Evolutionary conservation across 2,329 filamentous ascomycete species (phyloP).

Genomic region (Botrytis paeoniae): DNA sequence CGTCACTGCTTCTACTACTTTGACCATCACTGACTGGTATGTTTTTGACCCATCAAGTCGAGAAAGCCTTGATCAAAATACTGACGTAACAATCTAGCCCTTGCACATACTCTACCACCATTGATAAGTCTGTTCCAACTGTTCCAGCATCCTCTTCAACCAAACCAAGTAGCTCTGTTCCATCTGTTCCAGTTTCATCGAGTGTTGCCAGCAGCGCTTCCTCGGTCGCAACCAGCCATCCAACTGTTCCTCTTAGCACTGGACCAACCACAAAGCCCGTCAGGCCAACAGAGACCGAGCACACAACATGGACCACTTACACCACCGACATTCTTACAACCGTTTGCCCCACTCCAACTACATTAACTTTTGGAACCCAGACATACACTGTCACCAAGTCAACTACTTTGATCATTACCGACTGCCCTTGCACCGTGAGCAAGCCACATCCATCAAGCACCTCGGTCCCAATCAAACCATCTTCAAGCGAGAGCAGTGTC

Average conservation of each 20-base stretch:
- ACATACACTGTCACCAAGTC: conserved; percentile 60
- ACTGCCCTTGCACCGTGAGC: conserved; percentile 44
- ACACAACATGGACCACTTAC: conserved; percentile 19
- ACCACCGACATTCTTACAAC: conserved; percentile 20
- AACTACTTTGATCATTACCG: conserved; percentile 47
- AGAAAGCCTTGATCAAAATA: background rate
- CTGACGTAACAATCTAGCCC: conserved; percentile 9
- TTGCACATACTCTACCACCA: conserved; percentile 18
- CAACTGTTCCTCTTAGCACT: conserved; percentile 7
- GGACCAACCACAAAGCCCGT: background rate
- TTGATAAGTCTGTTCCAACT: background rate
- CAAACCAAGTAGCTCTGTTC: background rate
- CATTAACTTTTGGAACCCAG: conserved; percentile 42
- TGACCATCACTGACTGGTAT: conserved; percentile 46
- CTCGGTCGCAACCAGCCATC: background rate
- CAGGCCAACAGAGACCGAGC: conserved; percentile 8
- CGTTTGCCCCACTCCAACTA: conserved; percentile 36
- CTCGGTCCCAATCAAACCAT: background rate
- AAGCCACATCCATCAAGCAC: conserved; percentile 18
- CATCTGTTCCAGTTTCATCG: conserved; percentile 9
- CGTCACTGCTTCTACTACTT: conserved; percentile 55
- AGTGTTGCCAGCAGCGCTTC: background rate
- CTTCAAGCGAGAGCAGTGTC: conserved; percentile 5
- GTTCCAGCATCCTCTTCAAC: background rate
- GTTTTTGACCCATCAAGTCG: background rate